Evolutionary conservation across 306 rosid genomes (phyloP), one percentile per base, ranked within the genome.

Genomic region (Sesbania bispinosa): DNA sequence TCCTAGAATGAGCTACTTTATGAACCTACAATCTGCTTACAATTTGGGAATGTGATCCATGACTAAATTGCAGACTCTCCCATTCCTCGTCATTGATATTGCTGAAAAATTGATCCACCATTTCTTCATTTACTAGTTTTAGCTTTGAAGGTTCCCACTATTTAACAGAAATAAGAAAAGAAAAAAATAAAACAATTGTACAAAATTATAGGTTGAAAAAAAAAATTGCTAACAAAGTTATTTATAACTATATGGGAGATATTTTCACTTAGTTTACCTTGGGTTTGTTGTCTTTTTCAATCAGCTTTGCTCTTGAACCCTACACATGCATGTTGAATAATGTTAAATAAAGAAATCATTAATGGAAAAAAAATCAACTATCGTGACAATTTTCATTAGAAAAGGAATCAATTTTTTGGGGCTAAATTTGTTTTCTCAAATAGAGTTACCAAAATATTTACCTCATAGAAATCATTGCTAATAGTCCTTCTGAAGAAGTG

Each of bases 271-370:
- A 4, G 2, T n/a, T 29, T 71, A 78, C 78, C 73, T 52, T 41
- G 8, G 82, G 73, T 5, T 70, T 70, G 73, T 71, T 71, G 58
- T 78, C 73, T 53, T 78, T 78, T 0, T 78, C 73, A 21, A 70
- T 29, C 0, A 78, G 6, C 73, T 62, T 70, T 42, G 73, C 82
- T 26, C 77, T 70, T 23, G 73, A 20, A 30, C 77, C 77, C 77
- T 78, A 15, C 21, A 10, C 14, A 8, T 13, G 14, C 46, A 39
- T 39, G 10, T 39, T 10, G 5, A 39, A 3, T 39, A 35, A 35
- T 0, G 8, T 10, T 10, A 39, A 43, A 14, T 3, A 14, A 13
- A 1, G 18, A 43, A 43, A 43, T 43, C 6, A 43, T 43, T 3
- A 14, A 7, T 14, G 19, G 7, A 39, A 10, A 2, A 10, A 13